Evolutionary conservation across 1,139 yeast species (phyloP), one percentile per base, ranked within the genome.

Genomic region (Debaryomycetaceae sp.): DNA sequence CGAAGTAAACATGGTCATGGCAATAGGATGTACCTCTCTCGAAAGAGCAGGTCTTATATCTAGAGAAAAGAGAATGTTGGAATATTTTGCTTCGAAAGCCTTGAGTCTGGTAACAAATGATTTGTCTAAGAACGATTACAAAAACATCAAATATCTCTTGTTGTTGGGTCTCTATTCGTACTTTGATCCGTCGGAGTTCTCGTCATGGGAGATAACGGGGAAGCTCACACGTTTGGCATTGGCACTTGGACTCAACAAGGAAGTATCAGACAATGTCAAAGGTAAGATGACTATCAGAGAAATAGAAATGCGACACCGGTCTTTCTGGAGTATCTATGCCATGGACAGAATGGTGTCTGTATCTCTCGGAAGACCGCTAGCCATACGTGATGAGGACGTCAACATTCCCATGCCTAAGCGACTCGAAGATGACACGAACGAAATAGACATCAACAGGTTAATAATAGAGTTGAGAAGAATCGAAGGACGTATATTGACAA

Each of bases 301-400:
- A 58, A 61, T 4, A 9, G 81, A 76, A 52, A 61, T 68, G 60
- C 56, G 74, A 41, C 63, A 66, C 3, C 57, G 81, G 39, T 56
- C 76, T 5, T 76, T 76, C 49, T 78, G 82, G 82, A 69, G 77
- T 40, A 73, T 75, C 8, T 76, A 72, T 49, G 70, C 69, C 43
- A 72, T 71, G 58, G 83, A 78, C 50, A 54, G 78, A 38, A 54
- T 72, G 14, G 66, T 76, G 14, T 68, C 78, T 1, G 61, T 71
- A 1, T 65, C 78, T 4, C 53, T 75, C 11, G 78, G 79, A 1
- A 60, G 78, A 43, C 72, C 75, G 2, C 65, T 73, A 14, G 68
- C 73, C 1, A 65, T 78, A 14, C 68, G 67, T 35, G 79, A 76
- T 43, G 73, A 69, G 43, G 78, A 76, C 49, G 69, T 77, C 34